These are phyloP conservation scores for Dysphania ambrosioides DNA, from an alignment of 148 eudicot species.

Conservation along the genomic window DNA sequence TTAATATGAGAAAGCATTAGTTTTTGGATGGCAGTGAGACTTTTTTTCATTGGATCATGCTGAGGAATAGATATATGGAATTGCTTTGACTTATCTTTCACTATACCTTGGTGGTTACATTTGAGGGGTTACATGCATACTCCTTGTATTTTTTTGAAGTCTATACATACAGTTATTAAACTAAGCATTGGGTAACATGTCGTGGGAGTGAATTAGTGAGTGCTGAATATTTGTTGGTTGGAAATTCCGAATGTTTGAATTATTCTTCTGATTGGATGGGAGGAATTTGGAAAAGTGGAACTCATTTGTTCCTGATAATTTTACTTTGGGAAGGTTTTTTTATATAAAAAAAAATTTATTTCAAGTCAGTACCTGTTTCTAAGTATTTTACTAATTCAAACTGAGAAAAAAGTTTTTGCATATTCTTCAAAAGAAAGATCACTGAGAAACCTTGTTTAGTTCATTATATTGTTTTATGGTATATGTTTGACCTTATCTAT, in stretches of 20 bases:
- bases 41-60: not conserved
- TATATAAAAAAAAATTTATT: too few species aligned
- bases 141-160: not conserved
- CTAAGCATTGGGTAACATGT: not conserved
- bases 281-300: not conserved
- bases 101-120: not conserved
- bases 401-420: not conserved
- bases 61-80: too few species aligned
- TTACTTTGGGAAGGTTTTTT: too few species aligned
- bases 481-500: not conserved
- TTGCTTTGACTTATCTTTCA: not conserved
- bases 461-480: not conserved
- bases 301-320: not conserved
- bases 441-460: not conserved
- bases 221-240: not conserved
- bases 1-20: not conserved
- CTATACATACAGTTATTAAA: not conserved
- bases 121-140: too few species aligned
- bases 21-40: not conserved
- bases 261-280: not conserved
- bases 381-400: not conserved
- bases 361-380: not conserved
- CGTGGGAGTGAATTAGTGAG: not conserved
- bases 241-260: too few species aligned
- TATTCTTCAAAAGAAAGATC: not conserved